Evolutionary conservation across 2,329 filamentous ascomycete genomes (phyloP).

Genomic region (Neonectria neomacrospora): DNA sequence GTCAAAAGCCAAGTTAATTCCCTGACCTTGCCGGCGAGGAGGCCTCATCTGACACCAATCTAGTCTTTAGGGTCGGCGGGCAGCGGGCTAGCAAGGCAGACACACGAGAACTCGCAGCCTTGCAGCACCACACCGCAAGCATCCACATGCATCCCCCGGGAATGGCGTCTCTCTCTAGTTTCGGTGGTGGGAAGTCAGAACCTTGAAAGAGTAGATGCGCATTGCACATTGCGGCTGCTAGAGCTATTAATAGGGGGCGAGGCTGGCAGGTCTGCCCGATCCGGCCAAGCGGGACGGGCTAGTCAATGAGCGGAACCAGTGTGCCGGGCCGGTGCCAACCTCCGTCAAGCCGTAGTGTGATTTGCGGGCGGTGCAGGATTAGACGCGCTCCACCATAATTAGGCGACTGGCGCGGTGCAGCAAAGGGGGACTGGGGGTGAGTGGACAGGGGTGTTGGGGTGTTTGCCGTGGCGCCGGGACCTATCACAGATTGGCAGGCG

Average conservation of each 20-base stretch:
- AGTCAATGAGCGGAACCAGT: slow-evolving; percentile 20
- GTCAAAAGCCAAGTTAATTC: background rate
- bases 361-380: slow-evolving; percentile 36
- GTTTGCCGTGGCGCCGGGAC: background rate
- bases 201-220: slow-evolving; percentile 23
- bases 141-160: slow-evolving; percentile 17
- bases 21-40: slow-evolving; percentile 22
- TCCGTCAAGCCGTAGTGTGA: slow-evolving; percentile 25
- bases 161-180: slow-evolving; percentile 28
- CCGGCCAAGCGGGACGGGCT: slow-evolving; percentile 3
- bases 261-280: slow-evolving; percentile 18
- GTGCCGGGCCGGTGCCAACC: slow-evolving; percentile 15
- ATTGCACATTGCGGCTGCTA: background rate
- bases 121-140: slow-evolving; percentile 31
- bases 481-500: slow-evolving; percentile 6
- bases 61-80: slow-evolving; percentile 13
- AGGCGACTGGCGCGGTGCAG: slow-evolving; percentile 42
- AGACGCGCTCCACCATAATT: slow-evolving; percentile 34
- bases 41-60: slow-evolving; percentile 36
- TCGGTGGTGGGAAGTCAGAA: slow-evolving; percentile 21
- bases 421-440: slow-evolving; percentile 1
- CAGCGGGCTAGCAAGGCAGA: slow-evolving; percentile 37
- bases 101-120: slow-evolving; percentile 33
- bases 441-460: background rate
- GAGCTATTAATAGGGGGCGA: slow-evolving; percentile 23